Percentiles rank a stretch among this genome's conserved stretches.
Evolutionary conservation across 2,329 filamentous ascomycete species (phyloP).

Genomic region (Monosporascus cannonballus): DNA sequence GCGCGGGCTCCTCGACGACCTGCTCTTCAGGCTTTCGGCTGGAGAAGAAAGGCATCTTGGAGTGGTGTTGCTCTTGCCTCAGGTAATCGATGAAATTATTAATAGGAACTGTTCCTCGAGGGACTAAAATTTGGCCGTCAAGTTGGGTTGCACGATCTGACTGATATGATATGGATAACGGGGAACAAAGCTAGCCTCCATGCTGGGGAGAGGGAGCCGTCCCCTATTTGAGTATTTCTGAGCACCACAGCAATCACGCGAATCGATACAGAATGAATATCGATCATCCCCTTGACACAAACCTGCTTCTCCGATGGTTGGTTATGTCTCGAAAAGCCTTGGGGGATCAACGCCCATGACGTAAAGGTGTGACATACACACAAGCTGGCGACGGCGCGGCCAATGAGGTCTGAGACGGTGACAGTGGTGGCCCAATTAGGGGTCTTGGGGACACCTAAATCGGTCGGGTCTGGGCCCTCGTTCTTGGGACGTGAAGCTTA

Average conservation of each 20-base stretch:
- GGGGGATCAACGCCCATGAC: not conserved
- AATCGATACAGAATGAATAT: conserved; percentile 5
- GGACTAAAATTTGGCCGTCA: no score
- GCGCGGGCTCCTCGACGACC: conserved; percentile 41
- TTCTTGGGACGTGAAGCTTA: no score
- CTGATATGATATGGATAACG: no score
- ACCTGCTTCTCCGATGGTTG: conserved; percentile 13
- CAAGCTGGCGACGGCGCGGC: not conserved
- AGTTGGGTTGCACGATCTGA: no score
- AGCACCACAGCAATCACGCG: not conserved
- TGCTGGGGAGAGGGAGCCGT: not conserved
- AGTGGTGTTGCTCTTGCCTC: not conserved
- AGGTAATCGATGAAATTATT: no score
- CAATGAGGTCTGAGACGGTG: not conserved
- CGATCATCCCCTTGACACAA: conserved; percentile 13
- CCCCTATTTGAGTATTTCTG: not conserved
- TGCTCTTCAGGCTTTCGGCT: conserved; percentile 24
- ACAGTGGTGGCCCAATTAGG: not conserved
- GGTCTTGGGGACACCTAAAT: not conserved
- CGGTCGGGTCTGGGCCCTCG: not conserved
- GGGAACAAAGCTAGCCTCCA: no score
- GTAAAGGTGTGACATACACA: not conserved
- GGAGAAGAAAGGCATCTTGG: conserved; percentile 26
- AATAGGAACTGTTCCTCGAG: no score
- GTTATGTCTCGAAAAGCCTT: not conserved